Base-by-base conservation (phyloP, 306 rosid species). In the Prunus mongolica region DNA sequence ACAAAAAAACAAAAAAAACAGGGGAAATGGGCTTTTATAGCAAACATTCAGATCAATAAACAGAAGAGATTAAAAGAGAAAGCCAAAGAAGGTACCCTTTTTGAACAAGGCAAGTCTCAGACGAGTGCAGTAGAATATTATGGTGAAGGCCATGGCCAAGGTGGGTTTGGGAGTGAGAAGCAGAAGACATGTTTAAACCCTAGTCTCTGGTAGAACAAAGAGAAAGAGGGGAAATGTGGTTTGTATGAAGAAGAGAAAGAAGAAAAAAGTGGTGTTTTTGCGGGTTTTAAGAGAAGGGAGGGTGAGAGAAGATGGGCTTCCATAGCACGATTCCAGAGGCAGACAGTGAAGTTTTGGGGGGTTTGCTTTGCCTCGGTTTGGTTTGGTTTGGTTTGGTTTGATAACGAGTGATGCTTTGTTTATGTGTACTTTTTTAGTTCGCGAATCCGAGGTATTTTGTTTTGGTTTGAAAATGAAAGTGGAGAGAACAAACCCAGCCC, bases 401-500 rank as follows among this genome's bases (percentile, higher is more conserved):
- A 20, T 18, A 62, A 19, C 27, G 8, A 12, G 9, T 63, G 2
- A 15, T 61, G 41, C 28, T 34, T 20, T 19, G 65, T 11, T 45
- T 19, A 55, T 24, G 5, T 22, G 15, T 58, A 58, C 32, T 24
- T 7, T 47, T 46, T 55, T 52, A 32, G 32, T 54, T 71, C 76
- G 24, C 66, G 66, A 56, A 72, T 72, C 76, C 54, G 66, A 72
- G 76, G 76, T 32, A 72, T 38, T 55, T 56, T 38, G 52, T 55
- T 44, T 54, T 18, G 52, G 50, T 71, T 71, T 55, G 38, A 71
- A 71, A 71, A 71, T 71, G 8, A 20, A 55, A 58, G 65, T 55
- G 1, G 9, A 38, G 38, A n/a, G 75, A 71, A 3, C 50, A 1
- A 38, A 7, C 65, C 65, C 6, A 54, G 13, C 50, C 75, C 65